Evolutionary conservation across 2,329 filamentous ascomycete species (phyloP), one percentile per base, ranked within the genome.

Genomic region (Arthroderma sp.): DNA sequence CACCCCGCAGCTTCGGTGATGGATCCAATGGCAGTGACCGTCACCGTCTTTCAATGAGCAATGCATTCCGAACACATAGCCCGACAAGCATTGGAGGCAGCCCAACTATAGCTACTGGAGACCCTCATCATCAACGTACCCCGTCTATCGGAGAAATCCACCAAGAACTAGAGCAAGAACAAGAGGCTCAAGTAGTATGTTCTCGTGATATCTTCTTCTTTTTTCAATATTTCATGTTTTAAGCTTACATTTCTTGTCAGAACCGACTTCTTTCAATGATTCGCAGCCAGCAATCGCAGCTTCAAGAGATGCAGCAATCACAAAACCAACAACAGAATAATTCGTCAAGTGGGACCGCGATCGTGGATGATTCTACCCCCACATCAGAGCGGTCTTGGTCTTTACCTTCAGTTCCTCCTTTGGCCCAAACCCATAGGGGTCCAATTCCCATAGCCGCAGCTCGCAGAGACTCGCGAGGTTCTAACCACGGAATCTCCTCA

Each of bases 231-330:
- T 37, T 29, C 36, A 34, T 40, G 6, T 40, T 29, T 33, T 40
- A 45, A 32, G 44, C 45, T 44, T 44, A 15, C 51, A 46, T 28
- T 28, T 8, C 27, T 43, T 22, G n/a, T 2, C 50, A 70, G 67
- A 72, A 71, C 47, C 66, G 69, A 38, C 62, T 72, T n/a, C 56
- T 72, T 29, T 65, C 65, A 46, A 67, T 69, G 62, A 72, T 72
- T 43, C 63, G 68, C 43, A 61, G 57, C 43, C 68, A 71, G 47
- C 69, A 72, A 53, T 50, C 57, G 8, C 68, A 71, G 48, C 55
- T 71, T 6, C 63, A 70, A 32, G 58, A 53, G 45, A 51, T 52
- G 37, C 56, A 58, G 41, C 58, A 57, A 40, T 55, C 59, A 38
- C 61, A 66, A 49, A 57, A 57, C 33, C 61, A 61, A 49, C 61